Percentiles rank a stretch among this genome's conserved stretches.
These are phyloP conservation scores for Trichoderma sp. DNA, from an alignment of 2,329 filamentous ascomycete genomes.

Conservation along the genomic window DNA sequence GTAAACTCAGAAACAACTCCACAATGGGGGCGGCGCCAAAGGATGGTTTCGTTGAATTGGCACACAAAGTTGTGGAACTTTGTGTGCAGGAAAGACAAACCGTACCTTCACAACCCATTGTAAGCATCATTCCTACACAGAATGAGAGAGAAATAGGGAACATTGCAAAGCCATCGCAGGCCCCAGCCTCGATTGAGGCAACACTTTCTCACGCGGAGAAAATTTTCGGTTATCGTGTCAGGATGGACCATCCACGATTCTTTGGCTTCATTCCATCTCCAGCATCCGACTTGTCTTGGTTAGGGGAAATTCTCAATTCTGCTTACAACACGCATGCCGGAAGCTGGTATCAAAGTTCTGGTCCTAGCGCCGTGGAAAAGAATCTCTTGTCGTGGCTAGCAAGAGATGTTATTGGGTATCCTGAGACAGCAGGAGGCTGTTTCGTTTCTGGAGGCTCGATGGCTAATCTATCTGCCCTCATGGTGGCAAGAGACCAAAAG, in stretches of 20 bases:
- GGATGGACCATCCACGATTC: conserved; percentile 23
- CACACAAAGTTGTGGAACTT: neutral
- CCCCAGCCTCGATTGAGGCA: neutral
- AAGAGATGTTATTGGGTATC: conserved; percentile 18
- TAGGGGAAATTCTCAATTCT: conserved; percentile 25
- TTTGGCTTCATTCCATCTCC: conserved; percentile 29
- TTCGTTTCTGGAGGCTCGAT: conserved; percentile 30
- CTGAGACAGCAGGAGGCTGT: conserved; percentile 23
- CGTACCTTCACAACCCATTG: neutral
- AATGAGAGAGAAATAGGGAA: neutral
- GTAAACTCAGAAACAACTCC: neutral
- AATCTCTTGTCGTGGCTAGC: conserved; percentile 27
- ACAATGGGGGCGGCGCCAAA: neutral
- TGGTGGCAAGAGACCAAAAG: conserved; percentile 24
- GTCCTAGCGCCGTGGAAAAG: conserved; percentile 27
- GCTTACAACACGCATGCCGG: conserved; percentile 27
- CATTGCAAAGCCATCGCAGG: neutral
- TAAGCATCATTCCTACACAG: neutral
- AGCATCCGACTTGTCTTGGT: conserved; percentile 27
- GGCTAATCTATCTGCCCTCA: conserved; percentile 28
- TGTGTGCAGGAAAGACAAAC: neutral
- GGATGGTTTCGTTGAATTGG: neutral
- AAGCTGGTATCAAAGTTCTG: conserved; percentile 26
- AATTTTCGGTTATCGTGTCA: conserved; percentile 18
- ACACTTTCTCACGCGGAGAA: neutral